Evolutionary conservation across 2,329 filamentous ascomycete species (phyloP), one percentile per base, ranked within the genome.

Genomic region (Paraphaeosphaeria minitans): DNA sequence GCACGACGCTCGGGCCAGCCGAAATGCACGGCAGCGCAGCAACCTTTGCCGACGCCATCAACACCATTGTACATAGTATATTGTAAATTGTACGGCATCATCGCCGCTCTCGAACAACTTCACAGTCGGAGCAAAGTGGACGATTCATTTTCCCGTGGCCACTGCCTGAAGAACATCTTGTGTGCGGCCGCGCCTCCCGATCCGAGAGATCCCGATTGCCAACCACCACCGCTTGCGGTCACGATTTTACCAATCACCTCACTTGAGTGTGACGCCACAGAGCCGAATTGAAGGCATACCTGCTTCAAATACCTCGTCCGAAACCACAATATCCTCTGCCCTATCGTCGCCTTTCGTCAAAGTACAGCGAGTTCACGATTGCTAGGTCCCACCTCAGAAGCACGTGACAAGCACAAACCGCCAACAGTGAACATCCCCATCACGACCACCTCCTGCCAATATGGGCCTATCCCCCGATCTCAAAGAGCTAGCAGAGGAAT

Each of bases 401-500:
- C 24, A 27, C 24, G 24, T 16, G 16, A n/a, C 2, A 37, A 37
- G 16, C 35, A 37, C 1, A 5, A 13, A n/a, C n/a, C n/a, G n/a
- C 5, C 35, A 37, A 2, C 35, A 10, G 1, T 10, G 35, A 37
- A 37, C 3, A 27, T 14, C 2, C 35, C 1, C 16, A 1, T 14
- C 39, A 29, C 33, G 16, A 41, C 48, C 53, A 12, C 43, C 8
- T 27, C 8, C 31, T 21, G 16, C 43, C 39, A 60, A 2, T 60
- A 77, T 77, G 75, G 55, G 42, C 64, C n/a, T 19, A 27, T 43
- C 42, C 12, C 69, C 58, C 66, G 48, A 74, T 43, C 74, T 78
- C 41, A 72, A 76, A 64, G 69, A 77, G 46, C 74, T 87, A 57
- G 81, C 84, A 55, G 66, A 81, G 63, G 81, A 80, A 74, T 88